Base-by-base conservation (phyloP, 2,329 filamentous ascomycete genomes). In the Neocatenulostroma microsporum region DNA sequence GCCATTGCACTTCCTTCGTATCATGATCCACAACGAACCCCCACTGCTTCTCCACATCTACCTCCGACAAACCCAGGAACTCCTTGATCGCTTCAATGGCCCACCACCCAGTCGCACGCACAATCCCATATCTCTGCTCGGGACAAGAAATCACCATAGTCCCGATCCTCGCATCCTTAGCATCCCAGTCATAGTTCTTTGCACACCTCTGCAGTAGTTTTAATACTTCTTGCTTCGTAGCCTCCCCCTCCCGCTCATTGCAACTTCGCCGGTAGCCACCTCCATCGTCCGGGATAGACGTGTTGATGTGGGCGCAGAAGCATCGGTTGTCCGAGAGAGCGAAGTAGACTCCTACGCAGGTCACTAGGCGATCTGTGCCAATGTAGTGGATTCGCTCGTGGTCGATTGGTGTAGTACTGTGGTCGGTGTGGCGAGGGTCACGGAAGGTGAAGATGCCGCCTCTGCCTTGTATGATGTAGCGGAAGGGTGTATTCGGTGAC, bases 281-380 rank as follows among this genome's bases (percentile, higher is more conserved):
- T 6, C 18, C 19, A 9, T 9, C 5, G 12, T 15, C 8, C 12
- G 13, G 5, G 14, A 14, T 35, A 14, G 26, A 6, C 8, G 29
- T 29, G 33, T 30, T 17, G 38, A n/a, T 36, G 38, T 30, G 40
- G 15, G 37, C 32, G 10, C 26, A 5, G 27, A 40, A 40, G 27
- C 37, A 40, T 8, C 18, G 19, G 17, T 36, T 30, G 15, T 30
- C 26, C 14, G 35, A 23, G 20, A 40, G 21, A 11, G 26, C 23
- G 32, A 40, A 36, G 32, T 40, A 40, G 14, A 40, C 25, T 17
- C 37, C 37, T 15, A 40, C 32, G 32, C 37, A 40, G 32, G 37
- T 40, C 9, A 9, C 31, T 15, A 32, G 9, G 12, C 32, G 17
- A 5, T 11, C 20, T 14, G 36, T 39, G n/a, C 36, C 36, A 13